These are phyloP conservation scores for Aspergillus terreus DNA, from an alignment of 2,329 filamentous ascomycete species.

Conservation along the genomic window DNA sequence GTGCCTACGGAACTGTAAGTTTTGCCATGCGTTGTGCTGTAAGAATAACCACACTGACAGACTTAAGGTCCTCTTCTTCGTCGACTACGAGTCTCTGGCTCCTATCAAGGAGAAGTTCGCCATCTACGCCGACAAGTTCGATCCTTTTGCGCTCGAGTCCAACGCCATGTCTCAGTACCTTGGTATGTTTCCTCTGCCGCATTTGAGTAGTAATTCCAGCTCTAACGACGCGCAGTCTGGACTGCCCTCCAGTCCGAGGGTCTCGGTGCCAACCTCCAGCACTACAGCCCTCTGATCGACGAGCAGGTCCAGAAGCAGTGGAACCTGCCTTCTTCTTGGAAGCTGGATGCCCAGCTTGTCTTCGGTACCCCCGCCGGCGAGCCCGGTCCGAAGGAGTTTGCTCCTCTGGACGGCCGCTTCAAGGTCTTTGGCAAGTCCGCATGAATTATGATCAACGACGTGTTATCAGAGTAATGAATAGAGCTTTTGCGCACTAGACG, in stretches of 20 bases:
- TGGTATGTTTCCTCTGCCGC: constrained; percentile 17
- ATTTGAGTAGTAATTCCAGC: background rate
- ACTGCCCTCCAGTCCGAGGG: constrained; percentile 77
- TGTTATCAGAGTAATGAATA: background rate
- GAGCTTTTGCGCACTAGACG: background rate
- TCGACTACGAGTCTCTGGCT: constrained; percentile 65
- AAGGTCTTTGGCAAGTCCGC: constrained; percentile 32
- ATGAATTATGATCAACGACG: background rate
- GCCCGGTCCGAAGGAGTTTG: constrained; percentile 25
- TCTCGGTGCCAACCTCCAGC: constrained; percentile 82
- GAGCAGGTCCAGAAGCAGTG: constrained; percentile 65
- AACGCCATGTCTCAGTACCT: constrained; percentile 75
- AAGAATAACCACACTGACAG: background rate
- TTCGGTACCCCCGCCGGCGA: constrained; percentile 54
- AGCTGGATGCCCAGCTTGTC: constrained; percentile 76
- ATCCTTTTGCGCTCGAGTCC: constrained; percentile 69
- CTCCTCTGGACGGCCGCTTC: constrained; percentile 29
- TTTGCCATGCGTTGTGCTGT: background rate
- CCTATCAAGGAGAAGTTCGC: constrained; percentile 60
- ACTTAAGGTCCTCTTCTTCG: constrained; percentile 69
- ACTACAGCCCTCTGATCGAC: constrained; percentile 86
- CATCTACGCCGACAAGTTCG: constrained; percentile 76
- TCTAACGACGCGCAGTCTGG: constrained; percentile 53
- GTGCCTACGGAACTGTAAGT: constrained; percentile 69
- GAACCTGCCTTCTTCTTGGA: constrained; percentile 68